These are phyloP conservation scores for Selaginella moellendorffii DNA, from an alignment of 75 land plant species.

Conservation along the genomic window DNA sequence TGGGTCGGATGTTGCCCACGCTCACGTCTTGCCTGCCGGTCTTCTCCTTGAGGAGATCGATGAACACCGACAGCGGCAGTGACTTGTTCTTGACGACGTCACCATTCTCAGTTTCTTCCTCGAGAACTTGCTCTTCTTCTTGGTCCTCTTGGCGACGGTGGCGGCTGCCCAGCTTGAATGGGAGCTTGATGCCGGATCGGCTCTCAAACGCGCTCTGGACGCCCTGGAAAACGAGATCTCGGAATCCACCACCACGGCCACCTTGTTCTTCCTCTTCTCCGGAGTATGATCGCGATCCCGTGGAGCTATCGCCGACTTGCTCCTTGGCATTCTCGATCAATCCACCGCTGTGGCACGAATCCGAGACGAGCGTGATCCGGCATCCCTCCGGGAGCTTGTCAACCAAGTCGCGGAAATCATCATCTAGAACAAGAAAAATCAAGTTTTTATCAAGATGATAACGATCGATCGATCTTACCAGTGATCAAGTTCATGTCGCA, in stretches of 20 bases:
- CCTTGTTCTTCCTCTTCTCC: constrained; percentile 2
- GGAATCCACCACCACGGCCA: background rate
- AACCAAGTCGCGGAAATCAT: constrained; percentile 4
- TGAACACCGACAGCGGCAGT: background rate
- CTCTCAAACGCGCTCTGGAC: background rate
- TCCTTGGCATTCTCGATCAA: constrained; percentile 36
- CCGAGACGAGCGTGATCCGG: background rate
- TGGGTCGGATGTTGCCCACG: constrained; percentile 1
- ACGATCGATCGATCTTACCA: background rate
- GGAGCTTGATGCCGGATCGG: background rate
- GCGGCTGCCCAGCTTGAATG: background rate
- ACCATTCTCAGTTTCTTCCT: background rate
- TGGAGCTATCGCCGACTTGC: constrained; percentile 51
- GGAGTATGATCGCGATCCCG: background rate
- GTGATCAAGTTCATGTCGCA: constrained; percentile 8
- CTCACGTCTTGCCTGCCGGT: background rate
- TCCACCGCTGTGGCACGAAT: constrained; percentile 8
- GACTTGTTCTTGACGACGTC: background rate
- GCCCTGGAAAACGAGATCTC: background rate
- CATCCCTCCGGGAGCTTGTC: constrained; percentile 10
- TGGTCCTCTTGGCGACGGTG: background rate
- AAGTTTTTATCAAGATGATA: no score
- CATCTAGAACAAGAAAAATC: background rate
- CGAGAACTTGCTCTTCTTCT: background rate
- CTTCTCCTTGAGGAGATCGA: constrained; percentile 1